Percentiles rank a stretch among this genome's conserved stretches.
Evolutionary conservation across 805 yeast genomes (phyloP).

Genomic region (Metschnikowia cubensis): DNA sequence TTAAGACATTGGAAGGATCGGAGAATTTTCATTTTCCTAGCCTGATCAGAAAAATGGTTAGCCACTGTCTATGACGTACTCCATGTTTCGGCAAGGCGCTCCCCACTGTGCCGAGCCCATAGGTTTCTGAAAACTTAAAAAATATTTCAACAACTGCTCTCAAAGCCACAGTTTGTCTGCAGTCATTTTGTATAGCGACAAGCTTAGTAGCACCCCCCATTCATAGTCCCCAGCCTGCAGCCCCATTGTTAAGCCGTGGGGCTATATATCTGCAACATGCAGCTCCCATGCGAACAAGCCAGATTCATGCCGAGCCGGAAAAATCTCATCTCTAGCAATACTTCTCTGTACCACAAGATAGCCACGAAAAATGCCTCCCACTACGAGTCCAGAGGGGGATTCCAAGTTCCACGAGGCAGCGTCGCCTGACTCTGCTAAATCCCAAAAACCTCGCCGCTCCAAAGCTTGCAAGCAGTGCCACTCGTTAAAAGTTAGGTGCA

Average conservation of each 20-base stretch:
- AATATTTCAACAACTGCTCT: background rate
- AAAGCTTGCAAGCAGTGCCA: constrained; percentile 78
- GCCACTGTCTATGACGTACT: background rate
- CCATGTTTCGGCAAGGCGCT: background rate
- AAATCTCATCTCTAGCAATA: constrained; percentile 3
- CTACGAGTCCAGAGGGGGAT: background rate
- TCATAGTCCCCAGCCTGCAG: background rate
- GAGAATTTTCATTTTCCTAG: background rate
- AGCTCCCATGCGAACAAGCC: constrained; percentile 3
- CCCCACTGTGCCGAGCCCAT: background rate
- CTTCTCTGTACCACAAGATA: background rate
- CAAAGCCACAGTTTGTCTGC: background rate
- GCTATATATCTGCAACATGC: constrained; percentile 1
- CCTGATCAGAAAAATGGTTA: background rate
- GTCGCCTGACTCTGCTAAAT: constrained; percentile 4
- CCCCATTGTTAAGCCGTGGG: constrained; percentile 3
- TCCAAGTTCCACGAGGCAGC: background rate
- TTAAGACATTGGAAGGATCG: background rate
- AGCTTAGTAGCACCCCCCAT: background rate
- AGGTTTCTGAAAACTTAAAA: background rate
- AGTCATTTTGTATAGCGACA: background rate
- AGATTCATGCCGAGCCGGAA: constrained; percentile 4
- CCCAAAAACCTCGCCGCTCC: constrained; percentile 32
- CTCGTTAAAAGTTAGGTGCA: constrained; percentile 76
- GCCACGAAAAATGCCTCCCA: background rate